phyloP scores from a whole-genome alignment of 768 basidiomycete species.

The Termitomyces sp. region DNA sequence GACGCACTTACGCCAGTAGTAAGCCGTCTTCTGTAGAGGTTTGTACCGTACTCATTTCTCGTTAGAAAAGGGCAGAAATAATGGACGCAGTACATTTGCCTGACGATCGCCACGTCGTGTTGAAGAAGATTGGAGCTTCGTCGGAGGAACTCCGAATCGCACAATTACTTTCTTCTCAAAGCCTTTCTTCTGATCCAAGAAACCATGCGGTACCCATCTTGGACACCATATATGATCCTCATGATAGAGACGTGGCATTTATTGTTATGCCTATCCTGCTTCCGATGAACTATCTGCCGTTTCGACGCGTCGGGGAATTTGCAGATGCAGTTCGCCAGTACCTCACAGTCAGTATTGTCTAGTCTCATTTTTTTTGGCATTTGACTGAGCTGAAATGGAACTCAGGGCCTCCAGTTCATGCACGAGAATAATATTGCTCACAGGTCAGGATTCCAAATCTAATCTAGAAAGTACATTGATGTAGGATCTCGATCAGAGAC shows the following conservation, averaged over 20 bases:
- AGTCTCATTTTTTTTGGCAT: background rate
- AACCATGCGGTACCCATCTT: conserved; percentile 8
- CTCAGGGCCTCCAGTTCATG: conserved; percentile 19
- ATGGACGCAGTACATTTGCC: conserved; percentile 1
- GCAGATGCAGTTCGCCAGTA: conserved; percentile 6
- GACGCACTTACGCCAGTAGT: background rate
- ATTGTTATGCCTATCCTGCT: conserved; percentile 12
- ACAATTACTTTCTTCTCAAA: background rate
- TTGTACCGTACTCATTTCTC: background rate
- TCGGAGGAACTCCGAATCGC: conserved; percentile 3
- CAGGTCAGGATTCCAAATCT: conserved; percentile 6
- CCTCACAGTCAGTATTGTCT: background rate
- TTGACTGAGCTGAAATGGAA: background rate
- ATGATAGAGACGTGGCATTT: conserved; percentile 2
- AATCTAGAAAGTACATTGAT: background rate
- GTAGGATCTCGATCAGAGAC: background rate
- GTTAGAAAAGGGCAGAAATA: background rate
- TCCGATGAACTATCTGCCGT: conserved; percentile 3
- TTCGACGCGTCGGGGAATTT: conserved; percentile 10
- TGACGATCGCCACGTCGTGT: conserved; percentile 4
- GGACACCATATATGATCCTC: background rate
- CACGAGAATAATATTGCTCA: conserved; percentile 18
- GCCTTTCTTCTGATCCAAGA: conserved; percentile 2
- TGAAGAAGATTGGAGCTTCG: background rate
- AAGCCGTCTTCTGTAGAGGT: background rate